Conservation (phyloP, 2,329 filamentous ascomycete species). For the Colletotrichum filicis region DNA sequence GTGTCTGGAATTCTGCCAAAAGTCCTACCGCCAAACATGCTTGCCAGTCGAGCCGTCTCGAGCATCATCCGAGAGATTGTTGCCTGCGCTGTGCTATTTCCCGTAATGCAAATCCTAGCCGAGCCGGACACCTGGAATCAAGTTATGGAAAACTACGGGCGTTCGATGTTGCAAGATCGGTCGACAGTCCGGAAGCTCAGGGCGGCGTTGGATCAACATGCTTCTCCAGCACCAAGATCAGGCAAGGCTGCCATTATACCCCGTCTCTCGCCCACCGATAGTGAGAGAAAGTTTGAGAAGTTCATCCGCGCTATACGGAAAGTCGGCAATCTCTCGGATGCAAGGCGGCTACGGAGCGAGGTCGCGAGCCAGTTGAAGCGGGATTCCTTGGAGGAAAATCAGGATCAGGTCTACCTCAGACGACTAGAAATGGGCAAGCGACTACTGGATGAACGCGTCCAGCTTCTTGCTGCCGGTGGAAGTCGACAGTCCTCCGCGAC, state of each 20-base stretch:
- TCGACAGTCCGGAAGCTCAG: constrained; percentile 94
- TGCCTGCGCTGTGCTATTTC: constrained; percentile 89
- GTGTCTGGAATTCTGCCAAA: constrained; percentile 77
- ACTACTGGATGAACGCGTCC: constrained; percentile 89
- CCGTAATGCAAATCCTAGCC: constrained; percentile 81
- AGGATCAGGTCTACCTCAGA: constrained; percentile 88
- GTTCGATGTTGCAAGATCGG: constrained; percentile 90
- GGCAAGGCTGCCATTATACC: constrained; percentile 78
- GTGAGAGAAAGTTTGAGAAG: constrained; percentile 91
- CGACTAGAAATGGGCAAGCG: constrained; percentile 92
- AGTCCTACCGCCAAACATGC: constrained; percentile 78
- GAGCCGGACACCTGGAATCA: constrained; percentile 99
- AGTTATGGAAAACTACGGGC: constrained; percentile 88
- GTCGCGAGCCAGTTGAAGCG: constrained; percentile 91
- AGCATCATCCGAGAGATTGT: constrained; percentile 89
- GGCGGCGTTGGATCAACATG: constrained; percentile 93
- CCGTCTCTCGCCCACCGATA: constrained; percentile 82
- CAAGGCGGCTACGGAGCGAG: constrained; percentile 90
- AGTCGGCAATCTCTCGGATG: constrained; percentile 91
- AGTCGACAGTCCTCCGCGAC: constrained; percentile 52
- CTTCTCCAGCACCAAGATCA: constrained; percentile 78
- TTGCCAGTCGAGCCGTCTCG: constrained; percentile 83
- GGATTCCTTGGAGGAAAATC: constrained; percentile 80
- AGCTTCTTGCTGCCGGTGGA: constrained; percentile 78
- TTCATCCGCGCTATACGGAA: constrained; percentile 92